phyloP scores from a whole-genome alignment of 1,284 basidiomycete species.

The Tetrapyrgos nigripes region DNA sequence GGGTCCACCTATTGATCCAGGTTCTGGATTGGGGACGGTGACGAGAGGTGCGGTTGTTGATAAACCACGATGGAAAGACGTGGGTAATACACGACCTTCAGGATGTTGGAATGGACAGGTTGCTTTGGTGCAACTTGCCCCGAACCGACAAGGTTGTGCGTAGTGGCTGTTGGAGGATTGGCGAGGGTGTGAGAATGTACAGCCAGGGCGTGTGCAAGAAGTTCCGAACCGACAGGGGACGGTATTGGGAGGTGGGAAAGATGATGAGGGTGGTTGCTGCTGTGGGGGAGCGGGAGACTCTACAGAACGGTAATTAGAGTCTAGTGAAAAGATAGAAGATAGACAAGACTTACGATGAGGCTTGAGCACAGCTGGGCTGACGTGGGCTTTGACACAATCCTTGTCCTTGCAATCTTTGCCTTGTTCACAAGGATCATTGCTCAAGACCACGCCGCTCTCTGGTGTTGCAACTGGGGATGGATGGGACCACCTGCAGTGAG shows the following conservation, averaged over 20 bases:
- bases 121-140: slow-evolving; percentile 77
- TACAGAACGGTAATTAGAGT: slow-evolving; percentile 2
- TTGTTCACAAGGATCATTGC: slow-evolving; percentile 87
- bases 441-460: slow-evolving; percentile 92
- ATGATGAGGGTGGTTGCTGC: slow-evolving; percentile 21
- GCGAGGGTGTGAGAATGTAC: slow-evolving; percentile 73
- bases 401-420: slow-evolving; percentile 88
- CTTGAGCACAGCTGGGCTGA: slow-evolving; percentile 82
- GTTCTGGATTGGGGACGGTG: slow-evolving; percentile 63
- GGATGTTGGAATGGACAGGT: slow-evolving; percentile 82
- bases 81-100: slow-evolving; percentile 76
- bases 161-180: slow-evolving; percentile 42
- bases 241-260: slow-evolving; percentile 38
- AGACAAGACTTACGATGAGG: slow-evolving; percentile 52
- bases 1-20: slow-evolving; percentile 64
- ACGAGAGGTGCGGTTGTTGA: slow-evolving; percentile 62
- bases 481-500: slow-evolving; percentile 87
- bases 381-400: slow-evolving; percentile 89
- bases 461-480: slow-evolving; percentile 91
- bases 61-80: slow-evolving; percentile 79
- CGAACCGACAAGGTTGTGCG: slow-evolving; percentile 72
- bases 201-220: slow-evolving; percentile 76
- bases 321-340: slow-evolving; percentile 10
- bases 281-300: slow-evolving; percentile 6
- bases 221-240: slow-evolving; percentile 78